These are phyloP conservation scores for Barnettozyma sp. DNA, from an alignment of 805 yeast species.

Conservation along the genomic window DNA sequence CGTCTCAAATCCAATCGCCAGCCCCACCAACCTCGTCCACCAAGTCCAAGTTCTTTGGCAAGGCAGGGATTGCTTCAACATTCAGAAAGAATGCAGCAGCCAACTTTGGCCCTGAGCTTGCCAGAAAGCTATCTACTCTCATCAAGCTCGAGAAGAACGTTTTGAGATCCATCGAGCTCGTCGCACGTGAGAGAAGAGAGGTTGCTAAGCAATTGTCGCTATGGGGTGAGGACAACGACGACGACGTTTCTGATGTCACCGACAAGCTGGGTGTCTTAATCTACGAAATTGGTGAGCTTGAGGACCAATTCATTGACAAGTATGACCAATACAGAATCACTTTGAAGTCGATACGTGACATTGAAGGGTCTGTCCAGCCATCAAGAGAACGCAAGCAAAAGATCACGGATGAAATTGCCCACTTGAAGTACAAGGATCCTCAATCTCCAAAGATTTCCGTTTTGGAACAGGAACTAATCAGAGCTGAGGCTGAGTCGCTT, in stretches of 20 bases:
- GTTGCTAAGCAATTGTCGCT: conserved; percentile 76
- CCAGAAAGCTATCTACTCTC: conserved; percentile 65
- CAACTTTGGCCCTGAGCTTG: conserved; percentile 70
- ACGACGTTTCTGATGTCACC: conserved; percentile 79
- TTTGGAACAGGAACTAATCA: conserved; percentile 81
- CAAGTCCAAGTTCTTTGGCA: conserved; percentile 83
- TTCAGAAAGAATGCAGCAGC: conserved; percentile 72
- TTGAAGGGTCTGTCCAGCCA: conserved; percentile 84
- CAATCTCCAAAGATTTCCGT: conserved; percentile 72
- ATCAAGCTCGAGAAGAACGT: conserved; percentile 80
- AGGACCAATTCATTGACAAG: conserved; percentile 79
- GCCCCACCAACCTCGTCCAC: conserved; percentile 94
- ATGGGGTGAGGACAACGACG: conserved; percentile 87
- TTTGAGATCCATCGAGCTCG: conserved; percentile 69
- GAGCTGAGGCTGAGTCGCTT: conserved; percentile 87
- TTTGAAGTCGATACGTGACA: conserved; percentile 72
- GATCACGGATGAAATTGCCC: conserved; percentile 79
- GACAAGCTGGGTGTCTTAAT: conserved; percentile 81
- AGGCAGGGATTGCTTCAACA: conserved; percentile 51
- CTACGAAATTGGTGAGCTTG: conserved; percentile 79
- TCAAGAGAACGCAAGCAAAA: conserved; percentile 81
- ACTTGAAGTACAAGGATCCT: conserved; percentile 79
- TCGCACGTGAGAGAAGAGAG: conserved; percentile 70
- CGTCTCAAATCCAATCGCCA: conserved; percentile 88
- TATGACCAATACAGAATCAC: conserved; percentile 84